Evolutionary conservation across 768 basidiomycete genomes (phyloP), one percentile per base, ranked within the genome.

Genomic region (Pholiota conissans): DNA sequence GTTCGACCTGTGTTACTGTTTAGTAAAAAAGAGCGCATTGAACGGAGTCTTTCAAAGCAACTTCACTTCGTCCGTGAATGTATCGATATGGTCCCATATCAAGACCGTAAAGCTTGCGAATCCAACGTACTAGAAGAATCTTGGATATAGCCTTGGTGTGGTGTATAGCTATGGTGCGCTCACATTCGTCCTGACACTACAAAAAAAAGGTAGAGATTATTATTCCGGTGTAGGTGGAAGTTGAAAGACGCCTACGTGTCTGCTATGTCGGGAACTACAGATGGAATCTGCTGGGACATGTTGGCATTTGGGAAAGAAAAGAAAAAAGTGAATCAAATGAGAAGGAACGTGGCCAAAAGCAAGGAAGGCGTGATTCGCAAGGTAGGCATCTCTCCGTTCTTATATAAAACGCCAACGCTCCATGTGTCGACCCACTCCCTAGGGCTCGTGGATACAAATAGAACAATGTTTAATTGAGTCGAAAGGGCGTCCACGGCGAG

Each of bases 61-160:
- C 28, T 61, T 52, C 27, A 76, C 77, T 68, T 84, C 82, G 29
- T 79, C 77, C 5, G 63, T 59, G 39, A 85, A 79, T 0, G 83
- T 82, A 56, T 83, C 73, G 26, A 84, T 61, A 57, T 85, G 84
- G 59, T 85, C 84, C 79, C 81, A 85, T 13, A 85, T 57, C 11
- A 86, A 71, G 13, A 81, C 63, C 1, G 77, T 76, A 62, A 81
- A 82, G 60, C 80, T 78, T 10, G 75, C 76, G 32, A 85, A 69
- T 11, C 80, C 84, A 30, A 86, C 73, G 53, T 74, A 79, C 84
- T 86, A 20, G 18, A 51, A n/a, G 6, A 8, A 22, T 20, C 18
- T 45, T 3, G 46, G 34, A 39, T 24, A 39, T 35, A 27, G 10
- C 10, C 3, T 22, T 18, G 27, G 32, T 13, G 22, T 11, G 3